A percentile compares a stretch with the other conserved stretches of the same genome.
Evolutionary conservation across 2,329 filamentous ascomycete species (phyloP).

Genomic region (Scytalidium lignicola): DNA sequence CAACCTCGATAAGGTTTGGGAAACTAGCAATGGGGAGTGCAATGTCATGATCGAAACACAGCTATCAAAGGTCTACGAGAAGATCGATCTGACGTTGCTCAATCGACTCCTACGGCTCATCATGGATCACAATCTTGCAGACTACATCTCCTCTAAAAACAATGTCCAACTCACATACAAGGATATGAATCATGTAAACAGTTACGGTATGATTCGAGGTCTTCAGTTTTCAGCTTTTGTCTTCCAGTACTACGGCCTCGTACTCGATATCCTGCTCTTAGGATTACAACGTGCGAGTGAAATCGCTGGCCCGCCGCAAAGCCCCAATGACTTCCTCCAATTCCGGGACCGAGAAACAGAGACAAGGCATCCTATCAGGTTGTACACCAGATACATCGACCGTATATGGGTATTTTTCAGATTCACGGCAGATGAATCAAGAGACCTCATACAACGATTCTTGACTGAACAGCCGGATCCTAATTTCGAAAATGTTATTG

Average conservation of each 20-base stretch:
- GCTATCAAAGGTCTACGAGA: conserved; percentile 98
- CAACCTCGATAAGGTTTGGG: conserved; percentile 94
- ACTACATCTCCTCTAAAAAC: conserved; percentile 99
- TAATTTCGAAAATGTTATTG: conserved; percentile 98
- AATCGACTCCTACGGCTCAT: conserved; percentile 90
- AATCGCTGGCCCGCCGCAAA: conserved; percentile 89
- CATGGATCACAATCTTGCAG: conserved; percentile 98
- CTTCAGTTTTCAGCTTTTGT: conserved; percentile 98
- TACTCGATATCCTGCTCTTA: conserved; percentile 86
- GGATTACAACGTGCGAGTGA: conserved; percentile 96
- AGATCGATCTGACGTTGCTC: conserved; percentile 93
- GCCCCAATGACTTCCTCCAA: conserved; percentile 95
- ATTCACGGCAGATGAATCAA: conserved; percentile 88
- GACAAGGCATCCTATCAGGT: conserved; percentile 85
- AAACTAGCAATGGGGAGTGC: conserved; percentile 87
- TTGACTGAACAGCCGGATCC: conserved; percentile 97
- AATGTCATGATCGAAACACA: conserved; percentile 99
- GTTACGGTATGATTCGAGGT: conserved; percentile 96
- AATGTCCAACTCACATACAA: conserved; percentile 99
- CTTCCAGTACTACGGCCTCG: conserved; percentile 97
- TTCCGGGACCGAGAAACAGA: conserved; percentile 93
- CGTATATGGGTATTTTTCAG: conserved; percentile 98
- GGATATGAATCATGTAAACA: conserved; percentile 99
- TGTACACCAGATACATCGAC: conserved; percentile 98
- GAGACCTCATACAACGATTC: conserved; percentile 95